Percentiles rank a stretch among this genome's conserved stretches.
phyloP scores from a whole-genome alignment of 2,329 filamentous ascomycete genomes.

The Hansfordia pulvinata region DNA sequence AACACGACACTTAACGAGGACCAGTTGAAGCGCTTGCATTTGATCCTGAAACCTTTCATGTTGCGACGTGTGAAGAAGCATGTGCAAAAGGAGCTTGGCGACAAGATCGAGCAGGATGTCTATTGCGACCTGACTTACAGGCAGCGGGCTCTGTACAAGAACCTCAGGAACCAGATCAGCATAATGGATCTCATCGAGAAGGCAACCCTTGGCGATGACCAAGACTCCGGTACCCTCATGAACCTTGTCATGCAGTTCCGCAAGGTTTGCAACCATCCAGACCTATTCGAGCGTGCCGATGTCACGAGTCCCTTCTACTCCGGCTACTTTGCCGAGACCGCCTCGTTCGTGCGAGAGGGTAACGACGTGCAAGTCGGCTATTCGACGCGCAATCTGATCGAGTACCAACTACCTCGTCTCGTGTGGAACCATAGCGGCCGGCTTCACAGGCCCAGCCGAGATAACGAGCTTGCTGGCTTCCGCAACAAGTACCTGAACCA shows the following conservation, averaged over 20 bases:
- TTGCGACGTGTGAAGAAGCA: constrained; percentile 99
- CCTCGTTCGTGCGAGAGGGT: constrained; percentile 86
- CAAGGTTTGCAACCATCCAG: constrained; percentile 97
- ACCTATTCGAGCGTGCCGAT: constrained; percentile 90
- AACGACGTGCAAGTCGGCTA: constrained; percentile 68
- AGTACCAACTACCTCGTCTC: constrained; percentile 69
- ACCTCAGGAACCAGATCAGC: constrained; percentile 90
- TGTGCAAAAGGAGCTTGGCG: constrained; percentile 94
- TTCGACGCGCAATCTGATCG: constrained; percentile 74
- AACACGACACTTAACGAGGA: constrained; percentile 99
- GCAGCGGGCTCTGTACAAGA: constrained; percentile 85
- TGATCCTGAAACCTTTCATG: constrained; percentile 99
- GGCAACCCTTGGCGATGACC: constrained; percentile 83
- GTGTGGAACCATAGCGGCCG: constrained; percentile 74
- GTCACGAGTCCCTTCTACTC: constrained; percentile 76
- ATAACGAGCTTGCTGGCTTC: constrained; percentile 70
- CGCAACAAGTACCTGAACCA: constrained; percentile 62
- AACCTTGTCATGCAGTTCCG: constrained; percentile 99
- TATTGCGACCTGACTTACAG: constrained; percentile 96
- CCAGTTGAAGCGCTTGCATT: constrained; percentile 89
- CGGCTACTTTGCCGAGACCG: constrained; percentile 85
- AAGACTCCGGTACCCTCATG: constrained; percentile 93
- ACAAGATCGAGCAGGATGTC: constrained; percentile 95
- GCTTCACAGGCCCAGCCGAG: constrained; percentile 56
- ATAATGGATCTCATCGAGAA: constrained; percentile 98